phyloP scores from a whole-genome alignment of 495 filamentous ascomycete genomes.

The Talaromyces stipitatus region DNA sequence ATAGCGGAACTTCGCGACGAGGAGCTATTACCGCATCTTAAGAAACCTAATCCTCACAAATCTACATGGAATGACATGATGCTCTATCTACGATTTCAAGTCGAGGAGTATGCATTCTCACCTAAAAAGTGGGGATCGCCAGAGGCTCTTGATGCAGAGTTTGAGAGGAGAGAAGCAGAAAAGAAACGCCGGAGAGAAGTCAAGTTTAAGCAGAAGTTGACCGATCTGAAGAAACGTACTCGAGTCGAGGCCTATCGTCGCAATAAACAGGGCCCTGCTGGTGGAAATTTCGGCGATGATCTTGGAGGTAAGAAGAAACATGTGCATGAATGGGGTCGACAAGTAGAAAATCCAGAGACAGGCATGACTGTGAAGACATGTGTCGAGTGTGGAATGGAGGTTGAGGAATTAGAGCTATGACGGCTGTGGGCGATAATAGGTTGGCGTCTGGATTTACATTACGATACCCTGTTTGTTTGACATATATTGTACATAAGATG shows the following conservation, averaged over 20 bases:
- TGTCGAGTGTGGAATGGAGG: constrained; percentile 88
- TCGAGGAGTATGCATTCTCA: constrained; percentile 84
- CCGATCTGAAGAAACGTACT: constrained; percentile 88
- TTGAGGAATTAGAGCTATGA: constrained; percentile 88
- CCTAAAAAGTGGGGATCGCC: constrained; percentile 78
- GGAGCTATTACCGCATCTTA: constrained; percentile 78
- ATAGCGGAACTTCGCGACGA: constrained; percentile 76
- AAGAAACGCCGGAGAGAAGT: constrained; percentile 85
- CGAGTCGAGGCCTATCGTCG: constrained; percentile 83
- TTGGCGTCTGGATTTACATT: background rate
- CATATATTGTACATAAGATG: too few relatives aligned
- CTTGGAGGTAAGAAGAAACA: constrained; percentile 62
- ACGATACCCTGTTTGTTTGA: background rate
- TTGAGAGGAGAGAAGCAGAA: constrained; percentile 66
- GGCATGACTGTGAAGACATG: constrained; percentile 80
- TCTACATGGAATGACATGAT: constrained; percentile 97
- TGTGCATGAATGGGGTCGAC: constrained; percentile 86
- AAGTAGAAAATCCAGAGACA: constrained; percentile 67
- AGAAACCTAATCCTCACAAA: constrained; percentile 90
- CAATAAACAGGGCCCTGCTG: constrained; percentile 45
- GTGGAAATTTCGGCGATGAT: constrained; percentile 67
- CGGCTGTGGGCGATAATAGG: background rate
- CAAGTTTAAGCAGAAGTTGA: constrained; percentile 82
- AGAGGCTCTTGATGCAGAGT: constrained; percentile 84
- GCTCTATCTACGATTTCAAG: constrained; percentile 87